Percentiles rank a stretch among this genome's conserved stretches.
Conservation (phyloP, 306 rosid genomes). For the apple (Malus domestica) region ASM211411v1 NC_041796.1:21144001-21144500, state of each 20-base stretch:
- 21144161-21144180: neutral
- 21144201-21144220: constrained; percentile 6
- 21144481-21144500: constrained; percentile 38
- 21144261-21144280: constrained; percentile 14
- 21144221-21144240: constrained; percentile 17
- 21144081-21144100: too few relatives aligned
- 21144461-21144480: constrained; percentile 57
- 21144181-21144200: constrained; percentile 1
- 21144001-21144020: too few relatives aligned
- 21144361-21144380: neutral
- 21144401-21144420: constrained; percentile 38
- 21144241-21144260: neutral
- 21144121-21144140: neutral
- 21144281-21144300: neutral
- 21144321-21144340: neutral
- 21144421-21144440: neutral
- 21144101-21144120: too few relatives aligned
- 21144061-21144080: too few relatives aligned
- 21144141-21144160: constrained; percentile 9
- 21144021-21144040: too few relatives aligned
- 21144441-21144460: constrained; percentile 25
- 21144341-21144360: neutral
- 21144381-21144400: neutral
- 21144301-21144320: neutral
- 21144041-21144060: too few relatives aligned